Conservation (phyloP, 2,329 filamentous ascomycete species). For the Aspergillus floridensis region DNA sequence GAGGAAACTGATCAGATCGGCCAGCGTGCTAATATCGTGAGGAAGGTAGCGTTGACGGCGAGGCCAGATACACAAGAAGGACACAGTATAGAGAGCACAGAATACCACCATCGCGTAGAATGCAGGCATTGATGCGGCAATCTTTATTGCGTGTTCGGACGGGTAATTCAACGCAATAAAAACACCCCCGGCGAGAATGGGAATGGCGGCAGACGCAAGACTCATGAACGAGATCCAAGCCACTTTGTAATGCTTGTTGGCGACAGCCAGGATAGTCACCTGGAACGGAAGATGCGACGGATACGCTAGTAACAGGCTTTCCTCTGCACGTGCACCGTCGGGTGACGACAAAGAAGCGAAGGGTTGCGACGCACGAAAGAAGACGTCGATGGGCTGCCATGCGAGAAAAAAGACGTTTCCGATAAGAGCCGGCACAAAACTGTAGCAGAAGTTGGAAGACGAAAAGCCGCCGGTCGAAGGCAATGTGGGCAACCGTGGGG, state of each 20-base stretch:
- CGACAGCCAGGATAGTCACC: conserved; percentile 51
- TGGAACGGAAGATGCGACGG: conserved; percentile 53
- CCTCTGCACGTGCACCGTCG: conserved; percentile 54
- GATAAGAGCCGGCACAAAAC: conserved; percentile 59
- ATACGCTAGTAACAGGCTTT: conserved; percentile 58
- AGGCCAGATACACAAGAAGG: conserved; percentile 61
- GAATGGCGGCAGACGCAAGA: conserved; percentile 52
- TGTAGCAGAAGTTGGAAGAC: conserved; percentile 82
- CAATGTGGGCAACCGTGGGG: conserved; percentile 62
- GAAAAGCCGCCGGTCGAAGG: conserved; percentile 69
- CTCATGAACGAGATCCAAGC: conserved; percentile 57
- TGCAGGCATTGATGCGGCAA: conserved; percentile 71
- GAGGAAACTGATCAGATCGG: conserved; percentile 75
- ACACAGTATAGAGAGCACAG: conserved; percentile 66
- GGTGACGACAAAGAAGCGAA: conserved; percentile 55
- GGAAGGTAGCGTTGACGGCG: conserved; percentile 64
- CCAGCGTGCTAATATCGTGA: conserved; percentile 68
- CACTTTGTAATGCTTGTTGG: conserved; percentile 58
- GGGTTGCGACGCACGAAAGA: conserved; percentile 58
- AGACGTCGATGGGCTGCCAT: conserved; percentile 60
- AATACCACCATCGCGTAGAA: conserved; percentile 72
- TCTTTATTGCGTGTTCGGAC: conserved; percentile 46
- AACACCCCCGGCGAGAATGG: conserved; percentile 59
- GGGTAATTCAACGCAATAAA: conserved; percentile 62
- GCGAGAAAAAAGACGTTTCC: conserved; percentile 59